phyloP scores from a whole-genome alignment of 2,329 filamentous ascomycete genomes.

The Cadophora malorum region DNA sequence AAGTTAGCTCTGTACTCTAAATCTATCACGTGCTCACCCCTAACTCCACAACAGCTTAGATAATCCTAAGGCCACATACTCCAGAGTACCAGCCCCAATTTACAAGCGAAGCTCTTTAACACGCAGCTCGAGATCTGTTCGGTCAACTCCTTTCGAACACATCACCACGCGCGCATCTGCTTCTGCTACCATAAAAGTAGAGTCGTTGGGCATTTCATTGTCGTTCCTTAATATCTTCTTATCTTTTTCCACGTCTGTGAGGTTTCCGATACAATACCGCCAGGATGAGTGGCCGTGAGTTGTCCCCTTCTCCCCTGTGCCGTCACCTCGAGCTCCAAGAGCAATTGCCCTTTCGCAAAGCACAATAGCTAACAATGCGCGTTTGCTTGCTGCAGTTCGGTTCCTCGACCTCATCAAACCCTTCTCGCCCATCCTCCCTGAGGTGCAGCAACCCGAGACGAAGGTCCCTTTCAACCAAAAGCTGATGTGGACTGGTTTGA shows the following conservation, averaged over 20 bases:
- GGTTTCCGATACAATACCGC: conserved; percentile 45
- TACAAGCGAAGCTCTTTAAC: conserved; percentile 33
- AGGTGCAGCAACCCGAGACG: conserved; percentile 98
- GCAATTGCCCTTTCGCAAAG: conserved; percentile 30
- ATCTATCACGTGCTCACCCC: conserved; percentile 13
- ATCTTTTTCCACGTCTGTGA: conserved; percentile 47
- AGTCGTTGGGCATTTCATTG: conserved; percentile 37
- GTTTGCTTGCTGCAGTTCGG: conserved; percentile 68
- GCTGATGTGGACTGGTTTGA: conserved; percentile 93
- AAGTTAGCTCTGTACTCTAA: not conserved
- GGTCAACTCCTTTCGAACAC: conserved; percentile 40
- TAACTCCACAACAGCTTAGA: not conserved
- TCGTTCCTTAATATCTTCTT: conserved; percentile 40
- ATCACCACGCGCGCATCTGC: conserved; percentile 39
- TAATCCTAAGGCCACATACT: conserved; percentile 35
- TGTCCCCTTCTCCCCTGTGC: conserved; percentile 27
- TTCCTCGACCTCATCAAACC: conserved; percentile 99
- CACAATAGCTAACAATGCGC: conserved; percentile 39
- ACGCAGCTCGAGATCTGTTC: conserved; percentile 40
- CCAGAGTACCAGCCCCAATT: conserved; percentile 30
- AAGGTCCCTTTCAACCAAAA: conserved; percentile 99
- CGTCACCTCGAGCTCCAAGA: conserved; percentile 27
- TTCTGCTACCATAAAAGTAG: conserved; percentile 41
- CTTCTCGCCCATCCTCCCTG: conserved; percentile 98
- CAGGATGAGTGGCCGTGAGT: conserved; percentile 53